A percentile compares a stretch with the other conserved stretches of the same genome.
These are phyloP conservation scores for Eimeria maxima DNA, from an alignment of 169 alveolate genomes.

Conservation along the genomic window DNA sequence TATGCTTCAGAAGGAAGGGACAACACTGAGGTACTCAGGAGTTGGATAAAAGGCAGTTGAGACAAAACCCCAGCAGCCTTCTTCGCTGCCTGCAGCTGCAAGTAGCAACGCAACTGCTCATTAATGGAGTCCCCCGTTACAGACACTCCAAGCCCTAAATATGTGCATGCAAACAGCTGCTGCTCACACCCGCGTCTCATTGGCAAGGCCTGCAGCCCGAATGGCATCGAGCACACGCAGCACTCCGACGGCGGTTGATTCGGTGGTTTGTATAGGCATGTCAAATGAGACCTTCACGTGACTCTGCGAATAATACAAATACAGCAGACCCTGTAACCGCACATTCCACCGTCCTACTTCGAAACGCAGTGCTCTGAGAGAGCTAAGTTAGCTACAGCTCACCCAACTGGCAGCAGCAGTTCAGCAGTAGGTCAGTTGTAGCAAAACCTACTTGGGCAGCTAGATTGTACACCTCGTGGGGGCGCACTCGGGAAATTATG, in stretches of 20 bases:
- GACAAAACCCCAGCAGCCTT: not conserved
- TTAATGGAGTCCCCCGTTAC: not conserved
- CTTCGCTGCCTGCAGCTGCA: not conserved
- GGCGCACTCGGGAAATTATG: slow-evolving; percentile 84
- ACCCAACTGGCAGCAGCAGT: not conserved
- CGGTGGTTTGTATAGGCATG: slow-evolving; percentile 91
- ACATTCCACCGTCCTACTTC: not conserved
- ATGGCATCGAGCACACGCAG: slow-evolving; percentile 89
- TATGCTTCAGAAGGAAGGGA: not conserved
- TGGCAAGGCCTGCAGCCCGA: slow-evolving; percentile 78
- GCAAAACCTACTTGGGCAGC: slow-evolving; percentile 88
- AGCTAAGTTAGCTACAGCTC: not conserved
- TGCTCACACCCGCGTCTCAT: slow-evolving; percentile 77
- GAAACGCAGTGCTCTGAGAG: not conserved
- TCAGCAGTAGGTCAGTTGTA: not conserved
- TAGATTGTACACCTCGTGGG: slow-evolving; percentile 90
- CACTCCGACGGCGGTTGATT: slow-evolving; percentile 88
- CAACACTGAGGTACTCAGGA: not conserved
- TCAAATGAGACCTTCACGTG: slow-evolving; percentile 93
- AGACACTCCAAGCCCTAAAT: not conserved
- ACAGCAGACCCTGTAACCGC: not conserved
- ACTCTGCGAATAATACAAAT: slow-evolving; percentile 57
- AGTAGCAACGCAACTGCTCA: not conserved
- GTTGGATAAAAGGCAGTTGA: not conserved
- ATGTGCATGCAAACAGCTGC: not conserved